These are phyloP conservation scores for Astrothelium macrocarpum DNA, from an alignment of 495 filamentous ascomycete genomes.

Conservation along the genomic window DNA sequence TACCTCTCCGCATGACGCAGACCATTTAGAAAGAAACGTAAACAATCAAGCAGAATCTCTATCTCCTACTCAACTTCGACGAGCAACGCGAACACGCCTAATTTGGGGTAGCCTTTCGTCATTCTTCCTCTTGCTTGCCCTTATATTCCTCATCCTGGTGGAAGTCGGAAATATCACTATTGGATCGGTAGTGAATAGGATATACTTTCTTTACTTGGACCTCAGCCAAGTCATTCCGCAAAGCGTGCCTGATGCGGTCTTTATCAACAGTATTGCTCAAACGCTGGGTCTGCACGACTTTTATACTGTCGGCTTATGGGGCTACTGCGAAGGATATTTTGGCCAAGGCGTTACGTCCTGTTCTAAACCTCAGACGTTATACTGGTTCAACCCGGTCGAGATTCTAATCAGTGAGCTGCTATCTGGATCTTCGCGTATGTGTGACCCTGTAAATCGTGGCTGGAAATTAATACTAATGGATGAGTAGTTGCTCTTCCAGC, in stretches of 20 bases:
- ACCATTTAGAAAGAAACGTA: slow-evolving; percentile 12
- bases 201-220: slow-evolving; percentile 77
- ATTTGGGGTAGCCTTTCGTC: slow-evolving; percentile 50
- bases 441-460: not conserved
- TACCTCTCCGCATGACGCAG: too few relatives aligned
- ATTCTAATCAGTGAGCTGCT: slow-evolving; percentile 70
- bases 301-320: slow-evolving; percentile 87
- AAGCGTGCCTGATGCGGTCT: slow-evolving; percentile 59
- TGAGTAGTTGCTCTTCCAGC: slow-evolving; percentile 64
- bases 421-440: slow-evolving; percentile 65
- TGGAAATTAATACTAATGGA: not conserved
- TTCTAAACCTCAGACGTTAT: slow-evolving; percentile 55
- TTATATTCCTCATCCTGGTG: slow-evolving; percentile 70
- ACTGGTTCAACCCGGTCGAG: slow-evolving; percentile 84
- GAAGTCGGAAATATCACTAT: slow-evolving; percentile 60
- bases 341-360: slow-evolving; percentile 64
- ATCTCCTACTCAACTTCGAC: slow-evolving; percentile 34
- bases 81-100: slow-evolving; percentile 47
- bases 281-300: slow-evolving; percentile 86
- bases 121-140: slow-evolving; percentile 59
- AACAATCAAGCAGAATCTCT: slow-evolving; percentile 18
- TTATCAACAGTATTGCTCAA: slow-evolving; percentile 85
- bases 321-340: slow-evolving; percentile 77
- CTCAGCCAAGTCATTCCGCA: slow-evolving; percentile 74
- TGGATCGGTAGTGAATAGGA: slow-evolving; percentile 49